phyloP scores from a whole-genome alignment of 1,284 basidiomycete species.

The Malassezia psittaci region DNA sequence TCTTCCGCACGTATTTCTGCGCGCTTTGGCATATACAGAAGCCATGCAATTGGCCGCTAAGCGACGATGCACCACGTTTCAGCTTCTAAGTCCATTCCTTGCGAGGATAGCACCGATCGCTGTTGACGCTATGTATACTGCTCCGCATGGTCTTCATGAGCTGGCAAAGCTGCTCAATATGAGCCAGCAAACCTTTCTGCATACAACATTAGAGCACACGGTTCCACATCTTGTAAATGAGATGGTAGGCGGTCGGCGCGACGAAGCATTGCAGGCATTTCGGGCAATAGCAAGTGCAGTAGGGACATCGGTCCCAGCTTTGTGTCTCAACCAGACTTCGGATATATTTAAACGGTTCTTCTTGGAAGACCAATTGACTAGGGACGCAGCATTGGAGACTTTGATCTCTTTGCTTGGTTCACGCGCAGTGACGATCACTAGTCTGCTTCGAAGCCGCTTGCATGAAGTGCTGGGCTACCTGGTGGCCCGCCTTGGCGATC shows the following conservation, averaged over 20 bases:
- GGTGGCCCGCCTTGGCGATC: slow-evolving; percentile 35
- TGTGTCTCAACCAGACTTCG: slow-evolving; percentile 36
- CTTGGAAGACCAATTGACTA: slow-evolving; percentile 21
- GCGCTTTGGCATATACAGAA: slow-evolving; percentile 30
- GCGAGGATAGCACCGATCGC: slow-evolving; percentile 27
- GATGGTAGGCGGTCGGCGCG: slow-evolving; percentile 21
- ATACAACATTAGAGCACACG: slow-evolving; percentile 34
- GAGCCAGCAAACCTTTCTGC: slow-evolving; percentile 37
- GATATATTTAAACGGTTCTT: slow-evolving; percentile 38
- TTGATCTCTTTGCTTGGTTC: slow-evolving; percentile 27
- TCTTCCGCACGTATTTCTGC: slow-evolving; percentile 12
- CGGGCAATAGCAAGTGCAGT: slow-evolving; percentile 32
- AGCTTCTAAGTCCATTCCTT: slow-evolving; percentile 37
- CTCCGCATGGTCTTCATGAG: slow-evolving; percentile 32
- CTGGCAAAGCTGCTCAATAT: slow-evolving; percentile 34
- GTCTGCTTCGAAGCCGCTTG: slow-evolving; percentile 30
- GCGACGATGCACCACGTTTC: slow-evolving; percentile 31
- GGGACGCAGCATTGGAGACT: slow-evolving; percentile 22
- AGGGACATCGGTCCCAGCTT: slow-evolving; percentile 23
- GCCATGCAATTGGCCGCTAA: slow-evolving; percentile 30
- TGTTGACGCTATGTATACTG: slow-evolving; percentile 30
- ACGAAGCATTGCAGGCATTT: slow-evolving; percentile 22
- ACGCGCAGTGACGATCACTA: slow-evolving; percentile 24
- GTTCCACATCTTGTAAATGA: slow-evolving; percentile 36
- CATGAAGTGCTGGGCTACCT: slow-evolving; percentile 42